Evolutionary conservation across 495 filamentous ascomycete genomes (phyloP).

Genomic region (Tuber indicum): DNA sequence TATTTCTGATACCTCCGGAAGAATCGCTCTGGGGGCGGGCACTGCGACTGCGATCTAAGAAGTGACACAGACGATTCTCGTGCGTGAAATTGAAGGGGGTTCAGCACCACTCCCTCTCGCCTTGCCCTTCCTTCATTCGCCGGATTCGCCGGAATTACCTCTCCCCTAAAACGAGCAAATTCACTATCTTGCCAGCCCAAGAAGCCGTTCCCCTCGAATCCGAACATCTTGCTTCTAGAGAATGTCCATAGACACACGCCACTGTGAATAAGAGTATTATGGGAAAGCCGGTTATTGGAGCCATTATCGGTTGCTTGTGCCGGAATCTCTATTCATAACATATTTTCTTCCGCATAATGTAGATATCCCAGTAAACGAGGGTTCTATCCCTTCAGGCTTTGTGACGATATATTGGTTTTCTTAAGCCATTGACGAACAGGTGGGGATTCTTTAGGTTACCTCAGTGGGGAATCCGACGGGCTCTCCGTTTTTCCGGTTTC

Average conservation of each 20-base stretch:
- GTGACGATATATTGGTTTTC: neutral
- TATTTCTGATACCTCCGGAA: constrained; percentile 44
- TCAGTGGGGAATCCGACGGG: neutral
- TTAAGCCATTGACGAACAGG: neutral
- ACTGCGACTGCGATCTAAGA: constrained; percentile 52
- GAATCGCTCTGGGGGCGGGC: constrained; percentile 47
- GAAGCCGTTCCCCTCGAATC: neutral
- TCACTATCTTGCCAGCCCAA: constrained; percentile 45
- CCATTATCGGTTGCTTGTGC: neutral
- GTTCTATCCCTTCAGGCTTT: neutral
- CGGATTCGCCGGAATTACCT: constrained; percentile 40
- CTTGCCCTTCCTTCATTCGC: neutral
- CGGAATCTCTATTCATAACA: neutral
- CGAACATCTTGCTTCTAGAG: neutral
- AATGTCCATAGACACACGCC: neutral
- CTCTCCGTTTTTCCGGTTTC: neutral
- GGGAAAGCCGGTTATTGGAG: neutral
- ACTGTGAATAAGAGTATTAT: neutral
- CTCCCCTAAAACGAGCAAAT: constrained; percentile 59
- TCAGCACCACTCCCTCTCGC: neutral
- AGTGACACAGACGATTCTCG: constrained; percentile 58
- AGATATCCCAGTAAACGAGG: neutral
- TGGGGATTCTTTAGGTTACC: neutral
- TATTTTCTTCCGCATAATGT: neutral
- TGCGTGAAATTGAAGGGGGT: constrained; percentile 55